Percentiles rank a stretch among this genome's conserved stretches.
Evolutionary conservation across 306 rosid genomes (phyloP).

Genomic region (Sicyos baderoa): DNA sequence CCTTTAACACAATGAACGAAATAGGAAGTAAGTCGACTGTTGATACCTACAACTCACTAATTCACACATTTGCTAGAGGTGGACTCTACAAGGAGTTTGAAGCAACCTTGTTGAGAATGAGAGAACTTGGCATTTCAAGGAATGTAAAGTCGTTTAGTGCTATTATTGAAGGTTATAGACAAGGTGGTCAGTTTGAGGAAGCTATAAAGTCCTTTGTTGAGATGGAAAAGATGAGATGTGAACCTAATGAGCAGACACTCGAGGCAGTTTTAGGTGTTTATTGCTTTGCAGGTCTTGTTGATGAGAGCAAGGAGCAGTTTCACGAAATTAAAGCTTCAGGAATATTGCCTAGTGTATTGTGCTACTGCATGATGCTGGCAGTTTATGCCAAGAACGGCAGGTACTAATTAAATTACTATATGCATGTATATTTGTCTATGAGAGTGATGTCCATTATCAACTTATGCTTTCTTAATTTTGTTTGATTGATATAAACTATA

Average conservation of each 20-base stretch:
- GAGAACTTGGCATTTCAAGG: slow-evolving; percentile 42
- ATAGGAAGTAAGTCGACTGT: slow-evolving; percentile 59
- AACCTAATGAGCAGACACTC: slow-evolving; percentile 66
- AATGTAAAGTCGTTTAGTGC: slow-evolving; percentile 69
- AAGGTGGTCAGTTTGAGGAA: slow-evolving; percentile 81
- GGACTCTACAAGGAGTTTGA: slow-evolving; percentile 76
- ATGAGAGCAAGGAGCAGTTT: slow-evolving; percentile 86
- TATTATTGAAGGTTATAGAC: slow-evolving; percentile 69
- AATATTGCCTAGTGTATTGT: slow-evolving; percentile 67
- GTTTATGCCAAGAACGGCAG: slow-evolving; percentile 77
- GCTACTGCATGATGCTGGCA: slow-evolving; percentile 98
- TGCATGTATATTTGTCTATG: neutral
- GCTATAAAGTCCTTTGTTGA: slow-evolving; percentile 67
- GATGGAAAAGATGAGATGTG: slow-evolving; percentile 71
- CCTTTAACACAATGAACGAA: slow-evolving; percentile 91
- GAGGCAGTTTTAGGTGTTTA: slow-evolving; percentile 76
- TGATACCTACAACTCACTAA: slow-evolving; percentile 69
- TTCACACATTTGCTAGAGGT: slow-evolving; percentile 62
- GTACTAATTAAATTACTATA: slow-evolving; percentile 27
- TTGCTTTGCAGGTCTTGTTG: slow-evolving; percentile 75
- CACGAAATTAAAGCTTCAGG: slow-evolving; percentile 75
- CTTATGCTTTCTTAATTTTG: slow-evolving; percentile 8
- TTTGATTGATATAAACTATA: slow-evolving; percentile 1
- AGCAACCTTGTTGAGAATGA: slow-evolving; percentile 50
- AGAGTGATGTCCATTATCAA: neutral